phyloP scores from a whole-genome alignment of 2,329 filamentous ascomycete genomes.

The Hypoxylon sp. region DNA sequence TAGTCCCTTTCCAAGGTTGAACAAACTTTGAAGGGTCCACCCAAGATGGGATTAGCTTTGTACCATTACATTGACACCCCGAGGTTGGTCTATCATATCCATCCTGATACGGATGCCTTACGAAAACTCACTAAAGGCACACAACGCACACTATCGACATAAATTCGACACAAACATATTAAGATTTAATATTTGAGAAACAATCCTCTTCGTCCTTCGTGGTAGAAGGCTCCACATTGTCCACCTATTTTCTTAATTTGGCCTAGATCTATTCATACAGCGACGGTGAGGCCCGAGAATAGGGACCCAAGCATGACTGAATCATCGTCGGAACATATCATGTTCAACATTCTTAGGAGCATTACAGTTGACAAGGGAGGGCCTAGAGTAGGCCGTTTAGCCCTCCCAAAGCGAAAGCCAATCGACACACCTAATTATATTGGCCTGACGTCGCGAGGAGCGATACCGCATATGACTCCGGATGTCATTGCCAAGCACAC shows the following conservation, averaged over 20 bases:
- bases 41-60: not conserved
- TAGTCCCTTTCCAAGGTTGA: not conserved
- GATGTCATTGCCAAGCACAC: slow-evolving; percentile 81
- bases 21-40: no score
- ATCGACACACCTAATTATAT: slow-evolving; percentile 88
- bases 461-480: slow-evolving; percentile 88
- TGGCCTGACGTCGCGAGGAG: slow-evolving; percentile 84
- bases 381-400: slow-evolving; percentile 78
- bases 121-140: slow-evolving; percentile 20
- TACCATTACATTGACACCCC: not conserved
- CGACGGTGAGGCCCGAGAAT: not conserved
- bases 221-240: not conserved
- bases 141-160: not conserved
- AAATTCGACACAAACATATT: slow-evolving; percentile 1
- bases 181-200: not conserved
- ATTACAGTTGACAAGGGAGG: slow-evolving; percentile 58
- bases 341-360: slow-evolving; percentile 65
- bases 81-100: slow-evolving; percentile 11
- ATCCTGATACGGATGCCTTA: slow-evolving; percentile 30
- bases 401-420: slow-evolving; percentile 71
- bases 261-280: not conserved
- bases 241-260: not conserved
- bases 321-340: slow-evolving; percentile 32
- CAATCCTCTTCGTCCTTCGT: not conserved
- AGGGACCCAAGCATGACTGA: slow-evolving; percentile 27